A percentile compares a stretch with the other conserved stretches of the same genome.
These are phyloP conservation scores for Syzygium malaccense DNA, from an alignment of 441 rosid species.

Conservation along the genomic window DNA sequence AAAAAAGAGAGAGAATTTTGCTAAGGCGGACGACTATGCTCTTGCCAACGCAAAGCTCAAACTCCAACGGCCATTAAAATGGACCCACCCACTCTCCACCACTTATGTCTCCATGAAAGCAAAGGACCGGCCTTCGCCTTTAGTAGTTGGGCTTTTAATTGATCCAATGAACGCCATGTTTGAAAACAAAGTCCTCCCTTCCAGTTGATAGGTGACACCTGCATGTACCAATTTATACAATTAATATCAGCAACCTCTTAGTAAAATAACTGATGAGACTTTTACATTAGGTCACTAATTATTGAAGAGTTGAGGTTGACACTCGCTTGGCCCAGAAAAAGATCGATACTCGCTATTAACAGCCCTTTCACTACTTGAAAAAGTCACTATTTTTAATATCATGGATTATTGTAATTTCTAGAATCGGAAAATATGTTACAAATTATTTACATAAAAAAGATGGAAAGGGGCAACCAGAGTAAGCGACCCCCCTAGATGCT, in stretches of 20 bases:
- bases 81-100: not conserved
- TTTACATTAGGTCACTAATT: not conserved
- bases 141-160: not conserved
- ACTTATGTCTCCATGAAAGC: not conserved
- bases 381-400: not conserved
- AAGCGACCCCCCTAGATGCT: accelerated
- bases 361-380: not conserved
- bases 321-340: too few relatives aligned
- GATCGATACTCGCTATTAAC: not conserved
- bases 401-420: not conserved
- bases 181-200: not conserved
- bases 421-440: not conserved
- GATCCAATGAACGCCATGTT: not conserved
- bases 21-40: not conserved
- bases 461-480: not conserved
- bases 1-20: too few relatives aligned
- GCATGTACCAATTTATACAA: not conserved
- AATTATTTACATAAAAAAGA: too few relatives aligned
- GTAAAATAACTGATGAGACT: not conserved
- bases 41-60: not conserved
- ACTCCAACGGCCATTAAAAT: not conserved
- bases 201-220: not conserved
- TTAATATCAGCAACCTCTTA: not conserved
- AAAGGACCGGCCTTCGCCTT: not conserved
- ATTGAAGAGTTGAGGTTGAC: not conserved